A percentile compares a stretch with the other conserved stretches of the same genome.
Conservation (phyloP, 441 rosid genomes). For the Iberis amara region DNA sequence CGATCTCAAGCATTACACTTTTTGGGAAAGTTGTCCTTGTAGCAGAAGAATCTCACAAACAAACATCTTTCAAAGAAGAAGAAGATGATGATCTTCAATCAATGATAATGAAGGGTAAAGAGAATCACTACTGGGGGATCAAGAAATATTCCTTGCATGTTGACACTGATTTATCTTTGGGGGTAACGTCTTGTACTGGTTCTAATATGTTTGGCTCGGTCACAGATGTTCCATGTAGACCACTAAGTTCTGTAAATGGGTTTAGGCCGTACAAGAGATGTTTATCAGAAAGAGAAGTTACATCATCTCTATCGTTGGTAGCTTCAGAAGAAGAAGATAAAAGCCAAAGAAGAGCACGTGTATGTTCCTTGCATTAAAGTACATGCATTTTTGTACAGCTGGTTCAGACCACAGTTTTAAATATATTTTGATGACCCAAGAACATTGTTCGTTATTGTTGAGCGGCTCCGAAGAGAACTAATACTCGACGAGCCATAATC, state of each 20-base stretch:
- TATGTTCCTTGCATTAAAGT: conserved; percentile 37
- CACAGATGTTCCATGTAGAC: conserved; percentile 29
- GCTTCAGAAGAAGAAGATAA: conserved; percentile 37
- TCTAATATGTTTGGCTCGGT: conserved; percentile 35
- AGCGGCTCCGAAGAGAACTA: conserved; percentile 1
- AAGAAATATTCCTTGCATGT: conserved; percentile 20
- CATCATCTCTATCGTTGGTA: conserved; percentile 30
- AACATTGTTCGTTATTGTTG: background rate
- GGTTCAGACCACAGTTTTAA: background rate
- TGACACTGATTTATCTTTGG: conserved; percentile 36
- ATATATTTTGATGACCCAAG: background rate
- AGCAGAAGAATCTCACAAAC: conserved; percentile 24
- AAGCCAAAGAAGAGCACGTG: conserved; percentile 42
- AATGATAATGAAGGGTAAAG: conserved; percentile 12
- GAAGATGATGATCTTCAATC: conserved; percentile 17
- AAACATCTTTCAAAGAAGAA: conserved; percentile 12
- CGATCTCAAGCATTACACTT: conserved; percentile 45
- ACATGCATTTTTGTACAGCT: background rate
- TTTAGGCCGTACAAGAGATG: conserved; percentile 68
- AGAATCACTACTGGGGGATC: conserved; percentile 17
- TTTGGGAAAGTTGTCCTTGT: conserved; percentile 55
- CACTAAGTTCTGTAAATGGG: conserved; percentile 36
- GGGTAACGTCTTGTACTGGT: conserved; percentile 36
- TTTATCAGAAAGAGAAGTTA: conserved; percentile 41
- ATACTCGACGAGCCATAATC: background rate